A percentile compares a stretch with the other conserved stretches of the same genome.
Evolutionary conservation across 495 filamentous ascomycete species (phyloP).

Genomic region (Cryomyces antarcticus): DNA sequence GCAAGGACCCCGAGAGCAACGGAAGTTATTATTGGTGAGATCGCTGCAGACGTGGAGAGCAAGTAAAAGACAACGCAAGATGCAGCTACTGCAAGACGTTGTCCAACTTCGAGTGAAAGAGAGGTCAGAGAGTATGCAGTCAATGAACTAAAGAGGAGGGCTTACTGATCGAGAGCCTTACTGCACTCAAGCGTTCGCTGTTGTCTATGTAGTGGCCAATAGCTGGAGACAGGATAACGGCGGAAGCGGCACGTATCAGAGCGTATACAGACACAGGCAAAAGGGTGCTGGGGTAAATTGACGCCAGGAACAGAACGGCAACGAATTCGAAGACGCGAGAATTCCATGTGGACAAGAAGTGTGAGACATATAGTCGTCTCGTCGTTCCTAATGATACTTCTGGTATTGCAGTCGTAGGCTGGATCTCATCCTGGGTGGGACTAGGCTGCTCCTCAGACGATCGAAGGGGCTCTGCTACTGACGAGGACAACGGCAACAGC

Average conservation of each 20-base stretch:
- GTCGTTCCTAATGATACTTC: no score
- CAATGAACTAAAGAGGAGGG: no score
- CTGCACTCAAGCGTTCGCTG: slow-evolving; percentile 6
- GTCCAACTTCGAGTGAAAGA: not conserved
- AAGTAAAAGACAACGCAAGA: slow-evolving; percentile 8
- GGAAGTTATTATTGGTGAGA: slow-evolving; percentile 23
- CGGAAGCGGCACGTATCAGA: slow-evolving; percentile 16
- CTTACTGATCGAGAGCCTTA: slow-evolving; percentile 9
- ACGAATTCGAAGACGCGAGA: slow-evolving; percentile 48
- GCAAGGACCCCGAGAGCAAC: slow-evolving; percentile 19
- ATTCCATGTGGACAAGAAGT: slow-evolving; percentile 53
- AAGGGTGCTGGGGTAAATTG: slow-evolving; percentile 15
- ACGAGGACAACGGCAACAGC: no score
- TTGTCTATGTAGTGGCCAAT: slow-evolving; percentile 8
- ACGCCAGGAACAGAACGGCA: slow-evolving; percentile 39
- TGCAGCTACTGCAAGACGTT: slow-evolving; percentile 5
- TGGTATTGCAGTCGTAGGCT: no score
- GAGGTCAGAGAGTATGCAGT: no score
- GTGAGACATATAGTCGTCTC: slow-evolving; percentile 29
- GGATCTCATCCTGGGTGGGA: no score
- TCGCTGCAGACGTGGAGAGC: not conserved
- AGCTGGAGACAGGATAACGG: slow-evolving; percentile 4
- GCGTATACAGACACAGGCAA: slow-evolving; percentile 11
- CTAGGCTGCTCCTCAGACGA: no score
- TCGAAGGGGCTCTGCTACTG: no score